Base-by-base conservation (phyloP, 768 basidiomycete species). In the Myochromella boudieri region DNA sequence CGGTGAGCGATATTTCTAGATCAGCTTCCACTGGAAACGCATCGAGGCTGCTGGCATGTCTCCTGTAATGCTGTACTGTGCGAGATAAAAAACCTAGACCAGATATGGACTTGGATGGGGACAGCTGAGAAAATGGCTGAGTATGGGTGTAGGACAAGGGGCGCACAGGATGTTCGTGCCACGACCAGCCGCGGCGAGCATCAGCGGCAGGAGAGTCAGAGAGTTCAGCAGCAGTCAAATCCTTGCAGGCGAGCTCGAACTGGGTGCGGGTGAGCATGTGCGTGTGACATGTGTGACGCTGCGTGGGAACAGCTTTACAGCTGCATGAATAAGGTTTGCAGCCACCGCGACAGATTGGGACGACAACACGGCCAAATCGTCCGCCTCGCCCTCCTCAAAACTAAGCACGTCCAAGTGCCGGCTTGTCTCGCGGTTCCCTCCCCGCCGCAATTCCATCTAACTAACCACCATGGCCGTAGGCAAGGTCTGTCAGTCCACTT, bases 401-500 rank as follows among this genome's bases (percentile, higher is more conserved):
- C 63, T 61, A 63, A 72, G 73, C 74, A 68, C 71, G 67, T 68
- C 69, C 75, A 71, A 72, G 59, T 70, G 60, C 68, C 73, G 71
- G 68, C 70, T 63, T 60, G 55, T 63, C 62, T 60, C 68, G 63
- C 71, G 69, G 71, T 69, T 60, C 56, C 48, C 46, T 57, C 63
- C 60, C 59, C 59, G 60, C 64, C 67, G 68, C 70, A 61, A 61
- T 64, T 48, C 62, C 57, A 63, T 60, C 54, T 66, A 66, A 59
- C 57, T 54, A 64, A 63, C 65, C 68, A 77, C 58, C 66, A 92
- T 92, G 90, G 90, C 89, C 66, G 90, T 92, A 75, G 89, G 89
- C 69, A 91, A 91, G 82, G 89, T 88, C 53, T 41, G 81, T 67
- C 17, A 42, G 48, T 25, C 36, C 26, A 37, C 29, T 24, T 3